phyloP scores from a whole-genome alignment of 306 rosid species.

The Vigna trinervia region DNA sequence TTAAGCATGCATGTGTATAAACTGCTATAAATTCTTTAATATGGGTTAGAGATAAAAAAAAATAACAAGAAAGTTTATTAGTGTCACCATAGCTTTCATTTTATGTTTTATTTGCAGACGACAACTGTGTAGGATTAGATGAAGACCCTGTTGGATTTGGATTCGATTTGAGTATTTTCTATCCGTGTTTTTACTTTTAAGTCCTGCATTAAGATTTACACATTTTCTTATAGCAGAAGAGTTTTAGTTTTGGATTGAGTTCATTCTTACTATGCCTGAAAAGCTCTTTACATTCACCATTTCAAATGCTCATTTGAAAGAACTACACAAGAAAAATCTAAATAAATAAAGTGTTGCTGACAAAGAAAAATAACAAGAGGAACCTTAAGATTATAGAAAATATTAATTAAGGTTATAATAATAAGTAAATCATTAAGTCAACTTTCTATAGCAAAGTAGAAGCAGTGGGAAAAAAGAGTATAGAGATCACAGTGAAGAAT shows the following conservation, averaged over 20 bases:
- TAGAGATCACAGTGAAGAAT: conserved; percentile 11
- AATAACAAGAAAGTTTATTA: not conserved
- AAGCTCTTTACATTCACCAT: not conserved
- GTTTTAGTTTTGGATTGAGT: not conserved
- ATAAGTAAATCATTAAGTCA: not conserved
- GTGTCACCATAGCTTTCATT: not conserved
- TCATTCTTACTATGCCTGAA: not conserved
- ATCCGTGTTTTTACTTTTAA: not conserved
- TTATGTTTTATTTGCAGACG: not conserved
- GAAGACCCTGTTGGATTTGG: not conserved
- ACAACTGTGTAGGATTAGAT: not conserved
- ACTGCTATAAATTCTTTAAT: no score
- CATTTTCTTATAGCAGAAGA: not conserved
- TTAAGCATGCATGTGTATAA: no score
- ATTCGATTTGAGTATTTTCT: not conserved
- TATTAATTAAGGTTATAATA: not conserved
- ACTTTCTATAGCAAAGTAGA: not conserved
- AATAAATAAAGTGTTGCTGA: not conserved
- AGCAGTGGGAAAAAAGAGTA: not conserved
- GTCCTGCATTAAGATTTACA: not conserved
- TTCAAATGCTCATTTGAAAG: not conserved
- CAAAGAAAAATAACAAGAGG: not conserved
- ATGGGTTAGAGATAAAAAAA: no score
- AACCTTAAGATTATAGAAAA: not conserved
- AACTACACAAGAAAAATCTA: not conserved